Evolutionary conservation across 2,329 filamentous ascomycete genomes (phyloP), one percentile per base, ranked within the genome.

Genomic region (Aureobasidium subglaciale): DNA sequence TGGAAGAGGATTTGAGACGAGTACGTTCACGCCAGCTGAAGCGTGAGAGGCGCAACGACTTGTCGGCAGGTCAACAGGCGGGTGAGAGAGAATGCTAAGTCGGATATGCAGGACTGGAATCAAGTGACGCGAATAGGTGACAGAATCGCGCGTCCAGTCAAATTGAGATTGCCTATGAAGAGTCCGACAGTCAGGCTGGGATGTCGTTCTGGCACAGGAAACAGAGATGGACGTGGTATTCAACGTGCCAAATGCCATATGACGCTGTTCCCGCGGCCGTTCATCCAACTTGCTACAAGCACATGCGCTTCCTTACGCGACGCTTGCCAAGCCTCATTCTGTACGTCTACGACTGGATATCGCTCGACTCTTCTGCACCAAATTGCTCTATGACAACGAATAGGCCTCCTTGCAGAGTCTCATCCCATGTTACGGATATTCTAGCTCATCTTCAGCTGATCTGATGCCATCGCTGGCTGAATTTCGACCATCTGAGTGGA

Each of bases 211-310:
- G 15, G 42, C 42, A 16, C 25, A 7, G 16, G 40, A 43, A 43
- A 18, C 40, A 43, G 40, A 43, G 40, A 43, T 29, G 40, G 25
- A 29, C 24, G 40, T 43, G 29, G 40, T 43, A 43, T 43, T 27
- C 40, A 43, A 43, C 40, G 40, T 43, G n/a, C 40, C 40, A 41
- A 41, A 41, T 41, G 38, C 38, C 38, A 41, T 41, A 43, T 43
- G 40, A 43, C 40, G 40, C 40, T 43, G 40, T 24, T 35, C 25
- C 43, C 43, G 43, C 43, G 43, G 43, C 29, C 30, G 43, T 18
- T 24, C 30, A 34, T 13, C 4, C 20, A 30, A 48, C 18, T 35
- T 11, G 29, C 4, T 45, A 45, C 42, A 20, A 15, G 7, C 43
- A 18, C 30, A 24, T 4, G 15, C 13, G 18, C 43, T 35, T 48